Percentiles rank a stretch among this genome's conserved stretches.
These are phyloP conservation scores for Adansonia gregorii DNA, from an alignment of 441 rosid genomes.

Conservation along the genomic window DNA sequence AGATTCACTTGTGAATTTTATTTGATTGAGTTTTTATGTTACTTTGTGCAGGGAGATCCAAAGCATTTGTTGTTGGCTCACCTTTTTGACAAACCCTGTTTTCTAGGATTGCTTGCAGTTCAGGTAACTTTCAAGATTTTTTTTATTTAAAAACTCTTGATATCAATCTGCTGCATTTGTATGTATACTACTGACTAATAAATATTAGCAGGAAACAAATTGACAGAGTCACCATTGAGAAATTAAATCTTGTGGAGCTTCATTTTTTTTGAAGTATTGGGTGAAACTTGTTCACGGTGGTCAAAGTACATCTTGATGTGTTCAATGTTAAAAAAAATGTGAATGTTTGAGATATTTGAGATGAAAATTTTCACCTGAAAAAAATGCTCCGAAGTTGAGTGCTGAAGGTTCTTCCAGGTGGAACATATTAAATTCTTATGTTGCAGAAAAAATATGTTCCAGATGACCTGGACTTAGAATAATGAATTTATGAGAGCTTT, in stretches of 20 bases:
- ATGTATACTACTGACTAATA: neutral
- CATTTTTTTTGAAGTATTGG: neutral
- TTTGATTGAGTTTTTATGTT: slow-evolving; percentile 32
- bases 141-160: neutral
- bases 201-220: neutral
- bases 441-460: neutral
- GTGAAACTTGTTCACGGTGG: too few relatives aligned
- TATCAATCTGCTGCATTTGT: neutral
- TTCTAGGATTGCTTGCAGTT: slow-evolving; percentile 87
- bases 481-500: neutral
- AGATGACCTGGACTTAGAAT: neutral
- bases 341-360: neutral
- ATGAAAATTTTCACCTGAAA: neutral
- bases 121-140: slow-evolving; percentile 45
- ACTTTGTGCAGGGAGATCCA: slow-evolving; percentile 63
- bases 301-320: too few relatives aligned
- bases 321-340: too few relatives aligned
- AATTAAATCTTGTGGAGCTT: neutral
- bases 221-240: neutral
- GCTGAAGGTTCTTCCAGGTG: neutral
- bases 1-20: neutral
- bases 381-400: neutral
- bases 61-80: slow-evolving; percentile 87
- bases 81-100: slow-evolving; percentile 96
- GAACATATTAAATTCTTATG: neutral